Conservation (phyloP, 2,329 filamentous ascomycete genomes). For the Pseudocercospora fuligena region DNA sequence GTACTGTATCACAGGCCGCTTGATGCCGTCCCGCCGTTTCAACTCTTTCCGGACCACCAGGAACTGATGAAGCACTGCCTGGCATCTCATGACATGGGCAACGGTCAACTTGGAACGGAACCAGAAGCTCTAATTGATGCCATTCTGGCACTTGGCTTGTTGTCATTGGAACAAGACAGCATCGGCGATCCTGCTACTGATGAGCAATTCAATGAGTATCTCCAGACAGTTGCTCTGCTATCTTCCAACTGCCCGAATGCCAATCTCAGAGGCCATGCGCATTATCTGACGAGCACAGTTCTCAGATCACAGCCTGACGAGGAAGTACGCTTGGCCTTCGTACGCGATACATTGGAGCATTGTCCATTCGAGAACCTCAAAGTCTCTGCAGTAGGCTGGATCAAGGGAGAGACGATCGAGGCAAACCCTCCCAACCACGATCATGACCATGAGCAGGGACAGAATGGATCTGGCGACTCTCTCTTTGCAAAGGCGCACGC, state of each 20-base stretch:
- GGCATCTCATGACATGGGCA: conserved; percentile 41
- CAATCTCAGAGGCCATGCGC: conserved; percentile 53
- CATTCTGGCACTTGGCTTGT: conserved; percentile 57
- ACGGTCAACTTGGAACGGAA: conserved; percentile 49
- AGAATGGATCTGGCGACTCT: conserved; percentile 29
- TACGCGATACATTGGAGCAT: conserved; percentile 60
- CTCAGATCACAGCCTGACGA: conserved; percentile 60
- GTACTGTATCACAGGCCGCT: conserved; percentile 53
- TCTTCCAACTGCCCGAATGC: conserved; percentile 55
- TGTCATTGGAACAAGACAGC: conserved; percentile 53
- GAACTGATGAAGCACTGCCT: conserved; percentile 58
- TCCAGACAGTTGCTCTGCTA: conserved; percentile 55
- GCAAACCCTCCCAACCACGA: conserved; percentile 42
- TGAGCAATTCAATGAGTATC: conserved; percentile 58
- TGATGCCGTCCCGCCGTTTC: conserved; percentile 38
- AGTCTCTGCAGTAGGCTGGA: conserved; percentile 63
- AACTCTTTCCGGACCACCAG: conserved; percentile 60
- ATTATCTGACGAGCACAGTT: conserved; percentile 55
- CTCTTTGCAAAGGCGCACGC: conserved; percentile 56
- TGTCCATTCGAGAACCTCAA: conserved; percentile 60
- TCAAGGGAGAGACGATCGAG: conserved; percentile 63
- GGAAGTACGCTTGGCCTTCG: conserved; percentile 57
- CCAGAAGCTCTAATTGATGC: conserved; percentile 61
- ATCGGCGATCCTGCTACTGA: conserved; percentile 55
- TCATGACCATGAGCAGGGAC: conserved; percentile 23